phyloP scores from a whole-genome alignment of 768 basidiomycete species.

The Boletus reticulatus region DNA sequence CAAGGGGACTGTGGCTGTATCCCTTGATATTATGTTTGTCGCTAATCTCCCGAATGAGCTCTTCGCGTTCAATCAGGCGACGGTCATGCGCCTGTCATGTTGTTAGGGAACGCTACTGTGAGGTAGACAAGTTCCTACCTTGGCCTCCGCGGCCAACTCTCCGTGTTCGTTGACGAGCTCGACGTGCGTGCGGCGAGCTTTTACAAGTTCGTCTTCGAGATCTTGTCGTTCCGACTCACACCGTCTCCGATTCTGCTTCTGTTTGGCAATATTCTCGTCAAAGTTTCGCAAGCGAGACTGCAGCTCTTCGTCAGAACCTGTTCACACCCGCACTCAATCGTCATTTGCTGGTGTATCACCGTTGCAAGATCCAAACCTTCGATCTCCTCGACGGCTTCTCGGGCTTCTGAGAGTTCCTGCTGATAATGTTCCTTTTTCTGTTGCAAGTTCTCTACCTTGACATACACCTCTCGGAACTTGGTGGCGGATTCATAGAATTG shows the following conservation, averaged over 20 bases:
- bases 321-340: not conserved
- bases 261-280: constrained; percentile 51
- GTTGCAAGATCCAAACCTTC: constrained; percentile 40
- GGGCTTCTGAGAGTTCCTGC: constrained; percentile 58
- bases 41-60: constrained; percentile 66
- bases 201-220: constrained; percentile 57
- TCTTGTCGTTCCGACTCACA: constrained; percentile 57
- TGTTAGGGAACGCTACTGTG: not conserved
- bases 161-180: constrained; percentile 63
- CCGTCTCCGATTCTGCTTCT: constrained; percentile 46
- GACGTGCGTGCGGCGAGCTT: constrained; percentile 50
- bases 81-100: constrained; percentile 63
- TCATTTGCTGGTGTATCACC: no score
- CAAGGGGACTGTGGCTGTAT: constrained; percentile 66
- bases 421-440: constrained; percentile 61
- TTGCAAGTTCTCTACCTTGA: constrained; percentile 62
- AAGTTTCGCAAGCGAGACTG: constrained; percentile 54
- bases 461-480: constrained; percentile 83
- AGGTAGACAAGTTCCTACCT: constrained; percentile 40
- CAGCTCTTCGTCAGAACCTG: constrained; percentile 76
- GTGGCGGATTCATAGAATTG: constrained; percentile 81
- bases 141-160: constrained; percentile 66
- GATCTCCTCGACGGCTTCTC: constrained; percentile 64
- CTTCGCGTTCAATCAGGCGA: constrained; percentile 69
- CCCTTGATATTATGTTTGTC: constrained; percentile 71